Percentiles rank a stretch among this genome's conserved stretches.
phyloP scores from a whole-genome alignment of 1,284 basidiomycete genomes.

The Athelia psychrophila region DNA sequence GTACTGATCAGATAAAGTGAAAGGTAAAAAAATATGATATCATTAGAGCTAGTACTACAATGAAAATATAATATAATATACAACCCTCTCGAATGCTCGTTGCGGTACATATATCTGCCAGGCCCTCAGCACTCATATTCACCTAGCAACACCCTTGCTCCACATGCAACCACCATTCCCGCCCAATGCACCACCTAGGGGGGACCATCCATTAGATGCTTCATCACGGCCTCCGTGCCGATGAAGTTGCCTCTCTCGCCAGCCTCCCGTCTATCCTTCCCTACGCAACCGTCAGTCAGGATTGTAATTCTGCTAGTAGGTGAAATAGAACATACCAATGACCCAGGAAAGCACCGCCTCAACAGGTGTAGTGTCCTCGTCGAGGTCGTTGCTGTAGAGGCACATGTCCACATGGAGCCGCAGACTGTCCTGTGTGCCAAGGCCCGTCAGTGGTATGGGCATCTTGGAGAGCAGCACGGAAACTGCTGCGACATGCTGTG shows the following conservation, averaged over 20 bases:
- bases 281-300: conserved; percentile 27
- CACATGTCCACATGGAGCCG: conserved; percentile 98
- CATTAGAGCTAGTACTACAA: too few relatives aligned
- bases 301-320: background rate
- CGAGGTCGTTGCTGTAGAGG: conserved; percentile 92
- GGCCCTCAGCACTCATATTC: too few relatives aligned
- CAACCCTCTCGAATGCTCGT: too few relatives aligned
- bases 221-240: conserved; percentile 76
- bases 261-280: conserved; percentile 76
- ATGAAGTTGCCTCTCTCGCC: conserved; percentile 63
- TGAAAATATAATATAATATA: too few relatives aligned
- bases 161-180: too few relatives aligned
- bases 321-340: conserved; percentile 57
- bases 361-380: conserved; percentile 84
- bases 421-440: conserved; percentile 92
- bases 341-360: conserved; percentile 94
- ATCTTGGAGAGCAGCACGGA: conserved; percentile 69
- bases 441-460: conserved; percentile 84
- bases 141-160: too few relatives aligned
- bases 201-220: conserved; percentile 84
- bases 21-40: too few relatives aligned
- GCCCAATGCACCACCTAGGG: conserved; percentile 77
- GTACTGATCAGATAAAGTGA: too few relatives aligned
- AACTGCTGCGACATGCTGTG: conserved; percentile 69
- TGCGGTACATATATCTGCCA: too few relatives aligned